phyloP scores from a whole-genome alignment of 805 yeast species.

The Kodamaea hsintzibuensis region DNA sequence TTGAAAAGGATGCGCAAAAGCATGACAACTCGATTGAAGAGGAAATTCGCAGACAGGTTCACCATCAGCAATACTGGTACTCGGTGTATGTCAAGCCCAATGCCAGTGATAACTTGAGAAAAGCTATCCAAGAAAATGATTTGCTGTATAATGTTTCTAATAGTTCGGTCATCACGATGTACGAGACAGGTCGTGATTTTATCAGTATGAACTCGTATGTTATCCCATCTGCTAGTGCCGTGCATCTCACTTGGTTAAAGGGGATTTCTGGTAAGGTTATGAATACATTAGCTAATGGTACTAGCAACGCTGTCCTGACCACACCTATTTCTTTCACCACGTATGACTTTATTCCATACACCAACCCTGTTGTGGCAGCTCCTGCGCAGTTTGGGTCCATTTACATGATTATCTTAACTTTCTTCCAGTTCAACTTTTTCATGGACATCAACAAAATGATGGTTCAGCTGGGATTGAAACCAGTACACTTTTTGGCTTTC shows the following conservation, averaged over 20 bases:
- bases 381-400: constrained; percentile 77
- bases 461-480: constrained; percentile 43
- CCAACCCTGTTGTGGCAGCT: constrained; percentile 54
- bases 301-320: constrained; percentile 18
- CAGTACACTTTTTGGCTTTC: constrained; percentile 50
- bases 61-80: constrained; percentile 33
- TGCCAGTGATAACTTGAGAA: constrained; percentile 29
- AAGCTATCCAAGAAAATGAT: constrained; percentile 42
- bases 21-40: constrained; percentile 14
- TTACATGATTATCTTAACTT: constrained; percentile 68
- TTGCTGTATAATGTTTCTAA: constrained; percentile 28
- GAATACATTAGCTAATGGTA: constrained; percentile 3
- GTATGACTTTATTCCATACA: constrained; percentile 52
- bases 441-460: constrained; percentile 51
- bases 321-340: constrained; percentile 35
- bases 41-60: constrained; percentile 21
- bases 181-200: constrained; percentile 68
- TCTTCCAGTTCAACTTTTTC: constrained; percentile 69
- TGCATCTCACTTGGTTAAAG: constrained; percentile 36
- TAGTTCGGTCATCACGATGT: constrained; percentile 40
- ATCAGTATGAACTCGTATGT: constrained; percentile 44
- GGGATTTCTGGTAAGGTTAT: constrained; percentile 19
- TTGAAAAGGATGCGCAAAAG: constrained; percentile 19
- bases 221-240: constrained; percentile 38
- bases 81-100: constrained; percentile 26